Base-by-base conservation (phyloP, 106 monocot genomes). In the Dendrobium chrysotoxum region DNA sequence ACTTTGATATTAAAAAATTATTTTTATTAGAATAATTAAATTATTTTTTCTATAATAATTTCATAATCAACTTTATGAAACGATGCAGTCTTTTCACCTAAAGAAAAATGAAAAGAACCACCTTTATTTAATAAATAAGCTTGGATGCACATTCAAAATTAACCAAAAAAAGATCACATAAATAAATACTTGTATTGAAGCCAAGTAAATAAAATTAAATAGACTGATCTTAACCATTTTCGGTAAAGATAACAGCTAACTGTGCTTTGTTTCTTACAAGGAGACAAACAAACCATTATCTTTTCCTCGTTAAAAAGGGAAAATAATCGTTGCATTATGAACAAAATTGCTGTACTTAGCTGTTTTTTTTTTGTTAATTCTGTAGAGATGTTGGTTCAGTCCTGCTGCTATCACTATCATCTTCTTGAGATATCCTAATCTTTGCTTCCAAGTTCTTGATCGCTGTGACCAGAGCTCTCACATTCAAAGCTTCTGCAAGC, bases 401-500 rank as follows among this genome's bases (percentile, higher is more conserved):
- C 12, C 13, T 50, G 50, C 35, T 70, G 9, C 70, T 35, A 30
- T 68, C 1, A 17, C 25, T 78, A 4, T 78, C 57, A 61, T 57
- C 42, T 79, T 79, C 79, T 67, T 67, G 44, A 21, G n/a, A 45
- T 71, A 71, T 88, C 74, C 70, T 84, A 31, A 82, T 75, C 77
- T 84, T 88, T 81, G 72, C 84, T 75, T 86, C 91, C 50, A 75
- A 82, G 31, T 77, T 74, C 72, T 83, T 88, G 67, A 91, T 66
- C 28, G 76, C 87, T 38, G 77, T 78, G 13, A 82, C 85, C 12
- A 95, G 76, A 31, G 89, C 84, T 79, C 91, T 86, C 8, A 89
- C 71, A 83, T 95, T 85, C 46, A 89, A 40, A 83, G 91, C 86
- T 80, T 83, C 70, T 26, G 89, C 81, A 55, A 95, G 80, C 77